Conservation (phyloP, 768 basidiomycete species). For the Agrocybe pediades region DNA sequence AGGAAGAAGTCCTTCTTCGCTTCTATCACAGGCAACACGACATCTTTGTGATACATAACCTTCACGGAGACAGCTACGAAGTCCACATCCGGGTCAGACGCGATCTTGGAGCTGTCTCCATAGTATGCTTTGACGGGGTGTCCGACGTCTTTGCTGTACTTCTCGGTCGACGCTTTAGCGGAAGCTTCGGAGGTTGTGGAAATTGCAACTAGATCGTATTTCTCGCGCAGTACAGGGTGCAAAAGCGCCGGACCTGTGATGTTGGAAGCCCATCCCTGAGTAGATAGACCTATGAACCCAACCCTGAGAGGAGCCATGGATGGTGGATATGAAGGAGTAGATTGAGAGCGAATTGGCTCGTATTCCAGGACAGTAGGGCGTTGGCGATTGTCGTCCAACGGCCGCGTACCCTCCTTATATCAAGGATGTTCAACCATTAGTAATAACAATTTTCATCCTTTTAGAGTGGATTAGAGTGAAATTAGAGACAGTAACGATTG, state of each 20-base stretch:
- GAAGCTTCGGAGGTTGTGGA: conserved; percentile 32
- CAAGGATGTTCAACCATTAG: too few relatives aligned
- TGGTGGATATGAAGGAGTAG: too few relatives aligned
- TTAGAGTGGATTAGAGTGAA: too few relatives aligned
- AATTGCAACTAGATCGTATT: conserved; percentile 31
- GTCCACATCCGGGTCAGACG: conserved; percentile 36
- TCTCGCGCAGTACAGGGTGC: conserved; percentile 11
- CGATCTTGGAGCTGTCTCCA: conserved; percentile 29
- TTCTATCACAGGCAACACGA: conserved; percentile 29
- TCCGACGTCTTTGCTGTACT: conserved; percentile 26
- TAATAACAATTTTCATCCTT: too few relatives aligned
- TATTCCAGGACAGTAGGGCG: too few relatives aligned
- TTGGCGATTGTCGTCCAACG: too few relatives aligned
- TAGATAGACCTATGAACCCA: conserved; percentile 28
- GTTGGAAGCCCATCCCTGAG: conserved; percentile 29
- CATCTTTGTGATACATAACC: conserved; percentile 26
- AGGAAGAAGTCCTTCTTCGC: conserved; percentile 41
- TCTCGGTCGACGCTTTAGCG: conserved; percentile 28
- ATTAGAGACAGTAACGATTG: too few relatives aligned
- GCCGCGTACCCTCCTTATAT: too few relatives aligned
- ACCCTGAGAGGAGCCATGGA: not conserved
- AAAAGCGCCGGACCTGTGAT: conserved; percentile 25
- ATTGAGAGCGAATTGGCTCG: too few relatives aligned
- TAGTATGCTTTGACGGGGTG: conserved; percentile 33
- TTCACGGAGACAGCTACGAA: conserved; percentile 35